Evolutionary conservation across 2,329 filamentous ascomycete species (phyloP).

Genomic region (Zasmidium cellare): DNA sequence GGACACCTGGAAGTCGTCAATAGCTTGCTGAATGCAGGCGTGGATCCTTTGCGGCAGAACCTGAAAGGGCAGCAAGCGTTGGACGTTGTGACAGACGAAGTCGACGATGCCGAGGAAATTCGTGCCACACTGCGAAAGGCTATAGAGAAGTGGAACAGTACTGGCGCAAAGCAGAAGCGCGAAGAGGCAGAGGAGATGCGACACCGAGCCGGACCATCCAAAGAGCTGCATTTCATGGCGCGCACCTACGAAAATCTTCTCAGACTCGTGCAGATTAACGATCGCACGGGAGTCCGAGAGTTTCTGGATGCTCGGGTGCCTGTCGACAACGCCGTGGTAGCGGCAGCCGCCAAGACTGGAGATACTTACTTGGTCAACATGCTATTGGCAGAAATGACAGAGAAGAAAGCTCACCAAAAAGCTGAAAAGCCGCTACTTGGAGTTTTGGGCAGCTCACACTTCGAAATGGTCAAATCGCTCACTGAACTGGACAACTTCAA

Average conservation of each 20-base stretch:
- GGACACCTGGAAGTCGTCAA: constrained; percentile 86
- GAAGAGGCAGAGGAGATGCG: constrained; percentile 51
- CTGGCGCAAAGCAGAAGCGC: constrained; percentile 48
- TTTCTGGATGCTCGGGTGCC: constrained; percentile 45
- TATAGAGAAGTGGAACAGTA: constrained; percentile 45
- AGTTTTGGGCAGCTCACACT: constrained; percentile 84
- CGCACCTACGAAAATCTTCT: constrained; percentile 50
- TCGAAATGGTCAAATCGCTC: constrained; percentile 70
- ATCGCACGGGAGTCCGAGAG: constrained; percentile 49
- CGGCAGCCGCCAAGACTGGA: constrained; percentile 87
- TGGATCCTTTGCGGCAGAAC: constrained; percentile 88
- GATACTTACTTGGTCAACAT: constrained; percentile 86
- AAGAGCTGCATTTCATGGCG: constrained; percentile 51
- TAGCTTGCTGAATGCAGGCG: constrained; percentile 78
- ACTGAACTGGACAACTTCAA: constrained; percentile 63
- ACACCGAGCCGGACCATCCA: constrained; percentile 38
- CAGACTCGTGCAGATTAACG: constrained; percentile 50
- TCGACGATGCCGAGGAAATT: constrained; percentile 73
- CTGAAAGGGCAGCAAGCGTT: constrained; percentile 90
- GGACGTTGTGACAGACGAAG: constrained; percentile 77
- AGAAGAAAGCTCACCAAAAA: constrained; percentile 61
- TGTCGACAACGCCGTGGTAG: constrained; percentile 78
- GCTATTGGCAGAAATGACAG: constrained; percentile 57
- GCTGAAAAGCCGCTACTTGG: constrained; percentile 90
- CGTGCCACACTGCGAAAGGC: constrained; percentile 50